Percentiles rank a stretch among this genome's conserved stretches.
Conservation (phyloP, 2,329 filamentous ascomycete species). For the Elsinoe ampelina region DNA sequence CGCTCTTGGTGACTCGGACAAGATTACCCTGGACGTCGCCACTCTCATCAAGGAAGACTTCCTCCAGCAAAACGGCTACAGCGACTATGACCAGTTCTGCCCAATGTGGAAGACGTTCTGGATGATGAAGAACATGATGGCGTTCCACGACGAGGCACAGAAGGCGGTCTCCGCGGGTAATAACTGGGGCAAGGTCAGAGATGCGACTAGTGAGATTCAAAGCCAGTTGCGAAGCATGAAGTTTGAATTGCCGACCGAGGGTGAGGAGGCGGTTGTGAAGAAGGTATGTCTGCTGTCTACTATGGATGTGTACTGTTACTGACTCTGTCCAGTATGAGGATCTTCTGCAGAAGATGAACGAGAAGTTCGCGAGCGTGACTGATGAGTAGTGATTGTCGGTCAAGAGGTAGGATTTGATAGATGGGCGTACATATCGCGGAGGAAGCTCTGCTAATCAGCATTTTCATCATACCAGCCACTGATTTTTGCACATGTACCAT, state of each 20-base stretch:
- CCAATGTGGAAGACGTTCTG: conserved; percentile 99
- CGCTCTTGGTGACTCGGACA: conserved; percentile 89
- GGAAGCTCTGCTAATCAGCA: too few relatives aligned
- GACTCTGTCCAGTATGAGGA: conserved; percentile 66
- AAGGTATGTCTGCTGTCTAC: conserved; percentile 52
- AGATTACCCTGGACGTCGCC: conserved; percentile 93
- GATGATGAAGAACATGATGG: conserved; percentile 99
- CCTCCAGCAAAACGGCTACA: conserved; percentile 98
- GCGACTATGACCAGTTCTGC: conserved; percentile 98
- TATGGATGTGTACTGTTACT: conserved; percentile 26
- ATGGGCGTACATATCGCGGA: too few relatives aligned
- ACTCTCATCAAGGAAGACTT: conserved; percentile 96
- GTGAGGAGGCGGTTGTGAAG: conserved; percentile 69
- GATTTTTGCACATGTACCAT: too few relatives aligned
- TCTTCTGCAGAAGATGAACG: conserved; percentile 81
- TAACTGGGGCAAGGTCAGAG: conserved; percentile 85
- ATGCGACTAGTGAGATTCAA: conserved; percentile 82
- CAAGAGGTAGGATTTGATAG: background rate
- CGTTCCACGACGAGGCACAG: conserved; percentile 93
- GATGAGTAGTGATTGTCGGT: conserved; percentile 62
- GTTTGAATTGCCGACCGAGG: conserved; percentile 85
- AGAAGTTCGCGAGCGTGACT: conserved; percentile 92
- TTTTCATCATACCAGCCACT: too few relatives aligned
- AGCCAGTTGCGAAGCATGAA: conserved; percentile 81
- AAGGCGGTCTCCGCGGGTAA: conserved; percentile 89